Evolutionary conservation across 1,284 basidiomycete species (phyloP), one percentile per base, ranked within the genome.

Genomic region (Nidula niveotomentosa): DNA sequence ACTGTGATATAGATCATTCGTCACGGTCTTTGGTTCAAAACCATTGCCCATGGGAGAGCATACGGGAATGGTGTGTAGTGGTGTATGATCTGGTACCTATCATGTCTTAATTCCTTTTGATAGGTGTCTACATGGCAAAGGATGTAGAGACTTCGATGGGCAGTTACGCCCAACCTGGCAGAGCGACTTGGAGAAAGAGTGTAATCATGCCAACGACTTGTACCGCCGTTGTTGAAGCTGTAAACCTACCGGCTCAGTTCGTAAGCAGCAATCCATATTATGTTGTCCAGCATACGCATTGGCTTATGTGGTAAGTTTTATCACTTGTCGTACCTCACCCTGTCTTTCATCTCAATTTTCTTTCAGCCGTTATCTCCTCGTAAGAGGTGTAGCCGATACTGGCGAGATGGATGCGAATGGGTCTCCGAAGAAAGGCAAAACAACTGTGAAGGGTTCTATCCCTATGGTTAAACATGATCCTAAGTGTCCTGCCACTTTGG

Each of bases 61-160:
- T 81, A 72, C 60, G 85, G 85, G n/a, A 51, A 88, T 63, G 85
- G 85, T 80, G 58, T 41, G 70, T 52, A 15, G n/a, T 37, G 33
- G 35, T 36, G 45, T 13, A 34, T 23, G 12, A 47, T 48, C 15
- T 17, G 2, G 39, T 13, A 13, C 12, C 12, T 41, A 13, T 41
- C 39, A 41, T 4, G 50, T 54, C 30, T 51, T 53, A 36, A 36
- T 30, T 30, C 36, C 8, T 2, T 43, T 36, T 34, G 49, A 3
- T 52, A 86, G 84, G 85, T 8, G 83, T 88, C 0, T 87, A 87
- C 58, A 79, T 86, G 48, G 81, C 83, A 2, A 84, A 81, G 62
- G 81, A 86, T 36, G 83, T 74, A 2, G 54, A 49, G 1, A 61
- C 76, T 1, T 85, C 84, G 0, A 76, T 80, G 67, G 62, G 67